Evolutionary conservation across 2,329 filamentous ascomycete genomes (phyloP).

Genomic region (Nannizzia gypsea): DNA sequence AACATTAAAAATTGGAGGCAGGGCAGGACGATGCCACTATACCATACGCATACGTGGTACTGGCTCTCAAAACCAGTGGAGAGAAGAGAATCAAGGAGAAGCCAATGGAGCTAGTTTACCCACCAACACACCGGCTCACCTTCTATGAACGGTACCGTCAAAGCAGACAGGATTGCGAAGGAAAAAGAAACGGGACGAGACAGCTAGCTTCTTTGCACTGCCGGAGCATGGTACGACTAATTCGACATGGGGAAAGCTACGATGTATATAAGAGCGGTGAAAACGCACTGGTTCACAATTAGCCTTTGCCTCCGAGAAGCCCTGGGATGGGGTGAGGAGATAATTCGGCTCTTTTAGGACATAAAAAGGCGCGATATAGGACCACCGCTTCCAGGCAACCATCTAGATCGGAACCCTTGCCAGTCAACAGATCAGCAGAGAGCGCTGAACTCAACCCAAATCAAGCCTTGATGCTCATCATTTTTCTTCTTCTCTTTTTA

Average conservation of each 20-base stretch:
- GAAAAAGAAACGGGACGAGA: background rate
- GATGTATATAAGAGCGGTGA: background rate
- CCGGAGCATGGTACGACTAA: background rate
- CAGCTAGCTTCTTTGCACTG: background rate
- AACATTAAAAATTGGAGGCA: slow-evolving; percentile 6
- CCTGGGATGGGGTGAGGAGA: background rate
- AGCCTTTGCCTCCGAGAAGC: background rate
- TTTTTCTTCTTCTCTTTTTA: background rate
- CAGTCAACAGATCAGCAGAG: background rate
- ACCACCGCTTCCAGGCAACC: background rate
- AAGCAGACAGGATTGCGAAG: background rate
- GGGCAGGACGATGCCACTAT: background rate
- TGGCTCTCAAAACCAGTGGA: background rate
- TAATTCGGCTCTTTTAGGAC: background rate
- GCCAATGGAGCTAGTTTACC: background rate
- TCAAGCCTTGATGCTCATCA: background rate
- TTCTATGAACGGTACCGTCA: background rate
- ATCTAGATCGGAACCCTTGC: slow-evolving; percentile 1
- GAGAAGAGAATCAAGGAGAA: background rate
- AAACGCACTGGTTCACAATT: slow-evolving; percentile 1
- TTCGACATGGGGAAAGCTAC: background rate
- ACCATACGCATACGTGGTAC: background rate
- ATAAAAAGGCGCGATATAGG: background rate
- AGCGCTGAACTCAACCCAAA: background rate
- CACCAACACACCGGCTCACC: background rate